These are phyloP conservation scores for Monilinia fructigena DNA, from an alignment of 2,329 filamentous ascomycete genomes.

Conservation along the genomic window DNA sequence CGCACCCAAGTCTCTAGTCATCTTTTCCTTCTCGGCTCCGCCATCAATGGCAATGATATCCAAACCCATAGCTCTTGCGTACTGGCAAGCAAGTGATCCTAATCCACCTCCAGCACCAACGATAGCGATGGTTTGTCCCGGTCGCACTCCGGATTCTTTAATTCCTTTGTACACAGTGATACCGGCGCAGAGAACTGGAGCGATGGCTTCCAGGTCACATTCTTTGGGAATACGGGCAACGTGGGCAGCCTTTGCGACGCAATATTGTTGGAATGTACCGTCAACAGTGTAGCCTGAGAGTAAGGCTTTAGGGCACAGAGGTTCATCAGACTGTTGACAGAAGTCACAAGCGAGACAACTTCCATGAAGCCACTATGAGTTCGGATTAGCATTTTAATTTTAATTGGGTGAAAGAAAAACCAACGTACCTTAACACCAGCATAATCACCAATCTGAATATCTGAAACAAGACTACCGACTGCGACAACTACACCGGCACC, in stretches of 20 bases:
- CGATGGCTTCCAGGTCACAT: conserved; percentile 70
- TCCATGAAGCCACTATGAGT: conserved; percentile 74
- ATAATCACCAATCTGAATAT: conserved; percentile 78
- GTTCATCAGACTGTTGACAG: conserved; percentile 79
- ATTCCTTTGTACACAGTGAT: conserved; percentile 90
- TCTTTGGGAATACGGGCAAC: conserved; percentile 79
- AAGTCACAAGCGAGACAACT: conserved; percentile 80
- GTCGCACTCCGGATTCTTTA: conserved; percentile 73
- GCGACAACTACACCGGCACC: conserved; percentile 82
- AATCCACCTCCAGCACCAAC: conserved; percentile 85
- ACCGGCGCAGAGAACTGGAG: conserved; percentile 80
- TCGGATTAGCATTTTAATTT: conserved; percentile 23
- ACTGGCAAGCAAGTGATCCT: conserved; percentile 77
- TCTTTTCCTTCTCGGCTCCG: conserved; percentile 74
- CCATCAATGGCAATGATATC: conserved; percentile 78
- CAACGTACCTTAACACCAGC: conserved; percentile 68
- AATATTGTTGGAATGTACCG: conserved; percentile 91
- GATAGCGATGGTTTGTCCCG: conserved; percentile 78
- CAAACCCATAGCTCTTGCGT: conserved; percentile 87
- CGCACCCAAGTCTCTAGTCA: conserved; percentile 70
- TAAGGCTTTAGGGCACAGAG: conserved; percentile 71
- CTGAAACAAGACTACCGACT: conserved; percentile 71
- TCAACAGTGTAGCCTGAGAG: conserved; percentile 93
- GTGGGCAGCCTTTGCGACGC: conserved; percentile 81
- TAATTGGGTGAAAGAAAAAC: background rate